Evolutionary conservation across 2,329 filamentous ascomycete species (phyloP).

Genomic region (Paecilomyces sp.): DNA sequence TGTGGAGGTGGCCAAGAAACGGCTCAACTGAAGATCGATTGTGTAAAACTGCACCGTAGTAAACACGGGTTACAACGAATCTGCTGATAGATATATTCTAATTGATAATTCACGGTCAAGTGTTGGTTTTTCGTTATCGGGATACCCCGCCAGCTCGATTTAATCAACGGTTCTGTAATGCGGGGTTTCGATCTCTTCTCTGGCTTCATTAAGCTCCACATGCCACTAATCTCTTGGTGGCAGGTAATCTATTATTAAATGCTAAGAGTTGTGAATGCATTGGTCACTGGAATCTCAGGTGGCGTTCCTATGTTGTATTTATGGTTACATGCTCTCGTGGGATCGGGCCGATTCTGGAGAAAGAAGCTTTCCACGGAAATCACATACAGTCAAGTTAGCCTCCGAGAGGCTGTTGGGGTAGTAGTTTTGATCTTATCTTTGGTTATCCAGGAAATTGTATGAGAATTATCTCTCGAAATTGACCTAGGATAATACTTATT

Average conservation of each 20-base stretch:
- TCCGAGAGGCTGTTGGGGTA: background rate
- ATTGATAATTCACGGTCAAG: background rate
- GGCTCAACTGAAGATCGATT: background rate
- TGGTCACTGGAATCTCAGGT: background rate
- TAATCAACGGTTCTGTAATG: background rate
- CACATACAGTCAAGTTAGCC: background rate
- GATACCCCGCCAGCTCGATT: background rate
- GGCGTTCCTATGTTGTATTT: background rate
- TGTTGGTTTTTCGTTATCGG: background rate
- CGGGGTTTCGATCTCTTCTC: background rate
- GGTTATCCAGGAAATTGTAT: background rate
- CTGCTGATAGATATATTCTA: background rate
- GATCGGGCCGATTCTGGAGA: background rate
- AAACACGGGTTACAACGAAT: background rate
- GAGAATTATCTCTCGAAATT: too few species aligned
- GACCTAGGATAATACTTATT: too few species aligned
- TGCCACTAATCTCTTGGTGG: background rate
- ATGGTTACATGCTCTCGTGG: background rate
- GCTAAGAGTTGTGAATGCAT: background rate
- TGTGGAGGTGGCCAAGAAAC: background rate
- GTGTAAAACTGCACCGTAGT: background rate
- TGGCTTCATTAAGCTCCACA: background rate
- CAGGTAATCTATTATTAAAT: background rate
- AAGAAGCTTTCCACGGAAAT: background rate
- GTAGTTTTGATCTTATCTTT: background rate